Conservation (phyloP, 257 asterid species). For the Perilla frutescens region DNA sequence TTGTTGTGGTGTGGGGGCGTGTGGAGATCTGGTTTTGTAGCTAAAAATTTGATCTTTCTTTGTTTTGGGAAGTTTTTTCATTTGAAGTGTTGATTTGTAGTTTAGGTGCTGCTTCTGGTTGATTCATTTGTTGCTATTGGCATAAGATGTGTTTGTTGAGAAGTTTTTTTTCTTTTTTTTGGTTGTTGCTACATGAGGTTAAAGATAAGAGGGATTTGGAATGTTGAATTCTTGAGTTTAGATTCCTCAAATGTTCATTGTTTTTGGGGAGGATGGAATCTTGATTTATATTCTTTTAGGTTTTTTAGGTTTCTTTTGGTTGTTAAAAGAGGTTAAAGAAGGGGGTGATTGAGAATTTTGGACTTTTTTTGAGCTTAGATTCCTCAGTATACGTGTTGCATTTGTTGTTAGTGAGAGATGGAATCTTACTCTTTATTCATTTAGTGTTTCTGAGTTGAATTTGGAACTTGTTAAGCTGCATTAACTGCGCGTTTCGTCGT, state of each 20-base stretch:
- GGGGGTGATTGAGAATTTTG: constrained; percentile 10
- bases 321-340: constrained; percentile 25
- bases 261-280: constrained; percentile 33
- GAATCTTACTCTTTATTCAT: constrained; percentile 23
- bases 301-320: neutral
- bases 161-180: constrained; percentile 9
- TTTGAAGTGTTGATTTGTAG: constrained; percentile 4
- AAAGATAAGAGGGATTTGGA: constrained; percentile 2
- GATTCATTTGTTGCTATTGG: neutral
- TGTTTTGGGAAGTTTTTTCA: neutral
- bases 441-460: neutral
- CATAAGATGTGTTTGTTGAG: constrained; percentile 30
- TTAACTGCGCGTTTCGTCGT: neutral
- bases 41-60: constrained; percentile 17
- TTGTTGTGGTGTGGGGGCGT: constrained; percentile 30
- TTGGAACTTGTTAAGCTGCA: neutral
- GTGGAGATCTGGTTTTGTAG: constrained; percentile 44
- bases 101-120: constrained; percentile 11
- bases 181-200: constrained; percentile 23
- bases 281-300: constrained; percentile 17
- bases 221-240: constrained; percentile 16
- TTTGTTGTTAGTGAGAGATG: constrained; percentile 34
- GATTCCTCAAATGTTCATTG: constrained; percentile 29
- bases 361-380: constrained; percentile 10
- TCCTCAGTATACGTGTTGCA: constrained; percentile 14